Base-by-base conservation (phyloP, 2,329 filamentous ascomycete species). In the Thielaviopsis populi region DNA sequence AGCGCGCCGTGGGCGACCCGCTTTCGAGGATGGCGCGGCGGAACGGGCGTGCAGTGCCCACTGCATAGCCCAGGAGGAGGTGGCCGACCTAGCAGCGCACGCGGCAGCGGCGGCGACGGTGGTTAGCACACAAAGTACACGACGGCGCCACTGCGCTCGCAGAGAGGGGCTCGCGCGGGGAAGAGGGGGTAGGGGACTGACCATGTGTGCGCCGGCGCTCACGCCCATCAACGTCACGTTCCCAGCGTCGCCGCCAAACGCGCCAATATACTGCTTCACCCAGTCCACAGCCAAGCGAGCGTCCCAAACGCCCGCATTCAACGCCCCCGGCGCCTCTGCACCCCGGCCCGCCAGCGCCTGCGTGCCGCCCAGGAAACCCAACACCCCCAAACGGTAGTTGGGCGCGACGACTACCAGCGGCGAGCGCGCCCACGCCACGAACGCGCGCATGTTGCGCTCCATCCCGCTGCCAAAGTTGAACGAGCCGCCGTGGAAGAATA, bases 281-380 rank as follows among this genome's bases (percentile, higher is more conserved):
- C 84, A 88, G 64, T 77, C 72, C 24, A 87, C 74, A 13, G 82
- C 75, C 15, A 79, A 69, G 66, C 79, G 76, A 72, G 87, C 84
- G 69, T 88, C 85, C 67, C 78, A 76, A 66, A 88, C 73, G 1
- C 86, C 86, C 22, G 85, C 72, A 68, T 89, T 90, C 62, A 85
- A 73, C 46, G 81, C 68, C 0, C 82, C 84, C 13, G n/a, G 15
- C 11, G 11, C 60, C 11, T 48, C 59, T 4, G 8, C 10, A 50
- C 78, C 78, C 48, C 77, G 77, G 27, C 77, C 74, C 3, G 46
- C 48, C 41, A 78, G 77, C 15, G 77, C 75, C 37, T 81, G 68
- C 10, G 72, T 71, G n/a, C 79, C 83, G 10, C 82, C 79, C 33
- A 89, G 72, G 72, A 92, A 90, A 0, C 88, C 88, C 69, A 89